Percentiles rank a stretch among this genome's conserved stretches.
Evolutionary conservation across 202 grass and related monocot genomes (phyloP).

Genomic region (Musa balbisiana): DNA sequence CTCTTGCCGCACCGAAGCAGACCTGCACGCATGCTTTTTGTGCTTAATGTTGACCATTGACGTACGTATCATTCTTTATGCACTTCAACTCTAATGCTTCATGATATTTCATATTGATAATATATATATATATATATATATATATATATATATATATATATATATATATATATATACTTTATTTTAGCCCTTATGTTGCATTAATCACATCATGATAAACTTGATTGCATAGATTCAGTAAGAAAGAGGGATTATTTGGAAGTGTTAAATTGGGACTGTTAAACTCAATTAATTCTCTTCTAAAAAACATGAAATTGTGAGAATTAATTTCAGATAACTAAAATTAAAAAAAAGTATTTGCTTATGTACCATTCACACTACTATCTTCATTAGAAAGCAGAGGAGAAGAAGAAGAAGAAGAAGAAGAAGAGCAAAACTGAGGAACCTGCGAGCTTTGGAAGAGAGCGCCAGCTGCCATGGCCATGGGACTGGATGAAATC

Average conservation of each 20-base stretch:
- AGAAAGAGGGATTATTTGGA: no score
- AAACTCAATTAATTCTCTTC: no score
- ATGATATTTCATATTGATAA: background rate
- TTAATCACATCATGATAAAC: no score
- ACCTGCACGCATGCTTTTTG: constrained; percentile 33
- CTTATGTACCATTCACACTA: background rate
- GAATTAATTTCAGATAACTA: no score
- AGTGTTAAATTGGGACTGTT: no score
- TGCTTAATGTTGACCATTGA: background rate
- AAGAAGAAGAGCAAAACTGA: background rate
- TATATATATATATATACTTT: no score
- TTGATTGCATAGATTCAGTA: no score
- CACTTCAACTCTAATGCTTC: background rate
- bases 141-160: no score
- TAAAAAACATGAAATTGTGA: no score
- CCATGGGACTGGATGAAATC: constrained; percentile 75
- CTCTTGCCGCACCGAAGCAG: constrained; percentile 94
- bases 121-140: no score
- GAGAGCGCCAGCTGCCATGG: constrained; percentile 76
- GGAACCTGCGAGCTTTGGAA: constrained; percentile 87
- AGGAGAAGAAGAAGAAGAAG: background rate
- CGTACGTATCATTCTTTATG: background rate
- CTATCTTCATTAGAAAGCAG: background rate
- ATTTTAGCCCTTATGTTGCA: no score
- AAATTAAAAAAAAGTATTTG: no score